Percentiles rank a stretch among this genome's conserved stretches.
Conservation (phyloP, 768 basidiomycete genomes). For the Suillus variegatus region DNA sequence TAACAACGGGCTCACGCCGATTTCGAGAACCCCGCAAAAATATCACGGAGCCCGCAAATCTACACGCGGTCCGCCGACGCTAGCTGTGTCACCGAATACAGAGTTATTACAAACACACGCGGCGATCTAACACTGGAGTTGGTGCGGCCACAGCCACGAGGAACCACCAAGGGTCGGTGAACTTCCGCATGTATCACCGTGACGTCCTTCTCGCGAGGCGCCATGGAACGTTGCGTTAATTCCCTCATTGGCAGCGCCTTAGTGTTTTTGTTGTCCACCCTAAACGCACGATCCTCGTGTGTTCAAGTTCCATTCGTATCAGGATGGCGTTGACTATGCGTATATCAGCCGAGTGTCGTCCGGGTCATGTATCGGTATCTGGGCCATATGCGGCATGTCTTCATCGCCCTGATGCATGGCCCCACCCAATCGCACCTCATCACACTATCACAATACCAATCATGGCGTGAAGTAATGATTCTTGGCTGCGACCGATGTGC, state of each 20-base stretch:
- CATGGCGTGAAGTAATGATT: background rate
- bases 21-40: background rate
- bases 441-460: background rate
- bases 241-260: background rate
- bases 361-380: background rate
- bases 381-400: background rate
- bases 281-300: constrained; percentile 1
- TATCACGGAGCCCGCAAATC: background rate
- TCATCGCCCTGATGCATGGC: background rate
- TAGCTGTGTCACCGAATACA: background rate
- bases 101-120: background rate
- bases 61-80: background rate
- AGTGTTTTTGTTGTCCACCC: background rate
- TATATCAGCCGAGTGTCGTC: background rate
- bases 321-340: background rate
- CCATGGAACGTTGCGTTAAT: background rate
- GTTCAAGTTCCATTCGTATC: background rate
- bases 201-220: background rate
- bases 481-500: background rate
- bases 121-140: background rate
- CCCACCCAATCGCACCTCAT: background rate
- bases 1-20: background rate
- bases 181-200: background rate
- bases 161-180: background rate
- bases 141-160: background rate